Conservation (phyloP, 345 rosid genomes). For the Ceriops zippeliana region DNA sequence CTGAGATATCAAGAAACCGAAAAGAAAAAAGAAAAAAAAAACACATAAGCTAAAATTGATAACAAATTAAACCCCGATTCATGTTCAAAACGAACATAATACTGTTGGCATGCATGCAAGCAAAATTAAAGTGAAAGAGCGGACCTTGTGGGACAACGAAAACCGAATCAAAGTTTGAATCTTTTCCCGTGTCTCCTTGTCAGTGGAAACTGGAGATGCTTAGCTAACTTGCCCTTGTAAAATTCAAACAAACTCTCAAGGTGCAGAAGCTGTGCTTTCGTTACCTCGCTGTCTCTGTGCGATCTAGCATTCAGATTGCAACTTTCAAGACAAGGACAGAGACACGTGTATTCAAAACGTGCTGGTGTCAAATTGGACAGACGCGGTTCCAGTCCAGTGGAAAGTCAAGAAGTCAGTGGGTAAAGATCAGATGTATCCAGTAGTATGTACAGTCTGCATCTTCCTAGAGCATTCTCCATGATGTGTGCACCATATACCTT, state of each 20-base stretch:
- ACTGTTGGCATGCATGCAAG: not conserved
- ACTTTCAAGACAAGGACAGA: not conserved
- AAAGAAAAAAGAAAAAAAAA: not conserved
- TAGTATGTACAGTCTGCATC: not conserved
- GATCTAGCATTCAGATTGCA: not conserved
- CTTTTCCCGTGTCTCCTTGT: slow-evolving; percentile 12
- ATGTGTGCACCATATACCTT: not conserved
- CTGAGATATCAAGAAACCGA: not conserved
- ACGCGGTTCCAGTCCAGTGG: not conserved
- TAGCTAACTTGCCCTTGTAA: not conserved
- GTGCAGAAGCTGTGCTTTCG: not conserved
- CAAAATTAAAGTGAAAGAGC: slow-evolving; percentile 3
- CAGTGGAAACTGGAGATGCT: not conserved
- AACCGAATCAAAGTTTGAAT: slow-evolving; percentile 13
- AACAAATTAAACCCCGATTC: not conserved
- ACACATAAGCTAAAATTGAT: not conserved
- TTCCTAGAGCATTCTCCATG: not conserved
- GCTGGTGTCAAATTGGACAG: not conserved
- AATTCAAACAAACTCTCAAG: not conserved
- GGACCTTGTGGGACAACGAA: slow-evolving; percentile 22
- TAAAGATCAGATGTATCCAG: no score
- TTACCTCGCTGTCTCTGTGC: not conserved
- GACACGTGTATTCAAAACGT: not conserved
- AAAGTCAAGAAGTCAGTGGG: not conserved
- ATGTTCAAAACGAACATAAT: no score